These are phyloP conservation scores for Trichaptum fuscoviolaceum DNA, from an alignment of 768 basidiomycete species.

Conservation along the genomic window DNA sequence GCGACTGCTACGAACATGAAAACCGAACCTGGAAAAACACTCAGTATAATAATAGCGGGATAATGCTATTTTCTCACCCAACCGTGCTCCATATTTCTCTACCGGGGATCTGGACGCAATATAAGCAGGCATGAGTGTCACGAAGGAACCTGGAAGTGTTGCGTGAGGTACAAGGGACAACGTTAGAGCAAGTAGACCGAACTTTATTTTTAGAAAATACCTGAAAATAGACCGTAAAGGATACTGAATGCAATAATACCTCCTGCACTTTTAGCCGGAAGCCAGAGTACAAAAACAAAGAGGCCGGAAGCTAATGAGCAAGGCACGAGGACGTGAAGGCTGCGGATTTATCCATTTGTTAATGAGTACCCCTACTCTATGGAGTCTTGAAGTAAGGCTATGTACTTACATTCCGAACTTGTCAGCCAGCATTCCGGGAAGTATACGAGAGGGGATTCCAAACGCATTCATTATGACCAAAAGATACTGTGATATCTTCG, in stretches of 20 bases:
- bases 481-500: constrained; percentile 21
- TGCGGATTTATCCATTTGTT: constrained; percentile 6
- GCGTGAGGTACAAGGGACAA: neutral
- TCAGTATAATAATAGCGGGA: constrained; percentile 7
- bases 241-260: constrained; percentile 25
- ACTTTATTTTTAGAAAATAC: constrained; percentile 10
- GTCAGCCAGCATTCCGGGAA: constrained; percentile 27
- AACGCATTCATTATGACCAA: constrained; percentile 28
- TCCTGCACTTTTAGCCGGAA: constrained; percentile 19
- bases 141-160: constrained; percentile 20
- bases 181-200: neutral
- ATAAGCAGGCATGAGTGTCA: constrained; percentile 27
- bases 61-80: constrained; percentile 16
- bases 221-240: constrained; percentile 27
- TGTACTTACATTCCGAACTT: constrained; percentile 19
- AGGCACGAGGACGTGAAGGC: constrained; percentile 24
- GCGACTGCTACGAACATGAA: constrained; percentile 25
- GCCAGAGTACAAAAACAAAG: constrained; percentile 25
- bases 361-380: neutral
- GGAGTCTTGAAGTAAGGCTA: neutral
- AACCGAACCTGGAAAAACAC: constrained; percentile 18
- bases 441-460: constrained; percentile 23
- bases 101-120: constrained; percentile 26
- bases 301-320: constrained; percentile 20
- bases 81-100: constrained; percentile 24